A percentile compares a stretch with the other conserved stretches of the same genome.
phyloP scores from a whole-genome alignment of 2,329 filamentous ascomycete genomes.

The Arachnomyces sp. region DNA sequence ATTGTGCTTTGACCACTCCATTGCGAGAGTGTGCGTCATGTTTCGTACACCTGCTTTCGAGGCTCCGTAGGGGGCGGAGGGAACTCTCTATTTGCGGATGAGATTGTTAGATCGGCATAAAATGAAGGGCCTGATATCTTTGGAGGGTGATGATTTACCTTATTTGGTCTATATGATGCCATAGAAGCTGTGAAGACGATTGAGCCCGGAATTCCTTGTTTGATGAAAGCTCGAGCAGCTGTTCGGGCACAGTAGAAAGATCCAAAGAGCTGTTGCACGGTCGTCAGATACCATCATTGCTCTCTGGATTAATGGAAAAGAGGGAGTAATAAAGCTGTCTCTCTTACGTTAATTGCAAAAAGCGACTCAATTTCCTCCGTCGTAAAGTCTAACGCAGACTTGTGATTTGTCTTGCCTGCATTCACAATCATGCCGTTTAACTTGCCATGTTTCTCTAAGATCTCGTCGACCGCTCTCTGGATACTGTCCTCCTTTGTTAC shows the following conservation, averaged over 20 bases:
- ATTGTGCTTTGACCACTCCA: slow-evolving; percentile 62
- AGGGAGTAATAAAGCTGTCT: too few species aligned
- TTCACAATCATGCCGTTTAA: slow-evolving; percentile 47
- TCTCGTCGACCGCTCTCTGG: slow-evolving; percentile 37
- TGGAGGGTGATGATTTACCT: slow-evolving; percentile 17
- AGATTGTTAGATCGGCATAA: slow-evolving; percentile 34
- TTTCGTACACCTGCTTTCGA: slow-evolving; percentile 39
- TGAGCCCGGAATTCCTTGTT: slow-evolving; percentile 37
- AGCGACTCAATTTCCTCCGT: slow-evolving; percentile 40
- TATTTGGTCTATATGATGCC: slow-evolving; percentile 42
- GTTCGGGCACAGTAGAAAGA: slow-evolving; percentile 38
- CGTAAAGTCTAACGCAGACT: slow-evolving; percentile 45
- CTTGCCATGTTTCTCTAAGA: slow-evolving; percentile 36
- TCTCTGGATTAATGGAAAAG: neutral
- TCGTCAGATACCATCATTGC: slow-evolving; percentile 4
- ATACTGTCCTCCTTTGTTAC: slow-evolving; percentile 43
- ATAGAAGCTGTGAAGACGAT: slow-evolving; percentile 43
- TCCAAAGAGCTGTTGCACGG: slow-evolving; percentile 29
- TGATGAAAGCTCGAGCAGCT: slow-evolving; percentile 40
- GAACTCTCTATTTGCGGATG: slow-evolving; percentile 17
- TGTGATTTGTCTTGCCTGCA: slow-evolving; percentile 46
- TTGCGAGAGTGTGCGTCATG: slow-evolving; percentile 48
- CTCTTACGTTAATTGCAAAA: slow-evolving; percentile 34
- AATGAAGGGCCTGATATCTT: neutral
- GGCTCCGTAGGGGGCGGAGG: slow-evolving; percentile 37